Evolutionary conservation across 345 rosid species (phyloP), one percentile per base, ranked within the genome.

Genomic region (Hirschfeldia incana): DNA sequence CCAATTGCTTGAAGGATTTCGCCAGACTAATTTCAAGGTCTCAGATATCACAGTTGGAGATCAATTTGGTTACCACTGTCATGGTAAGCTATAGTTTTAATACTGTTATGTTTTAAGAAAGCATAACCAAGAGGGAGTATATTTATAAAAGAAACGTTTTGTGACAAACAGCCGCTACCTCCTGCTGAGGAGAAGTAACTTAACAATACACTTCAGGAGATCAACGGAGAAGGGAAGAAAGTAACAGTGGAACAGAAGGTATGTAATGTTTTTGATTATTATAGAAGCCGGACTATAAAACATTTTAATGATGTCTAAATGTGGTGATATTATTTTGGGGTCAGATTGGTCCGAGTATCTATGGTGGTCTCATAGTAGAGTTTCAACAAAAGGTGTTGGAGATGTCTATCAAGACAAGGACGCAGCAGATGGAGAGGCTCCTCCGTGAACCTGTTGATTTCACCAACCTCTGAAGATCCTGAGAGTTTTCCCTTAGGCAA

Each of bases 321-420:
- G 53, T 42, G 49, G 53, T 12, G n/a, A 46, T 64, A 0, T 15
- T 57, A 53, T 58, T 61, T 76, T 8, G 1, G 44, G 17, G 8
- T 65, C 89, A 95, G 99, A 89, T 95, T 78, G 96, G 93, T 84
- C 90, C 96, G 0, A 95, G 88, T 51, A 93, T 95, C 84, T 93
- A 89, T n/a, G 98, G 99, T 53, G 99, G 99, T 57, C 85, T 95
- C 3, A 84, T 93, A 37, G 91, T 95, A 26, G 94, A 95, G 88
- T 95, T 91, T 33, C 82, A 66, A n/a, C 90, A 84, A 77, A 91
- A 95, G 94, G 93, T 95, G 81, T 87, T 95, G 80, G 99, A 95
- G 83, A 87, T 93, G 99, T 95, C 98, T 57, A 95, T 95, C 62
- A 87, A 62, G 89, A 90, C 97, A 1, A 88, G 99, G 76, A 96